Base-by-base conservation (phyloP, 345 rosid genomes). In the Eucalyptus virginea region DNA sequence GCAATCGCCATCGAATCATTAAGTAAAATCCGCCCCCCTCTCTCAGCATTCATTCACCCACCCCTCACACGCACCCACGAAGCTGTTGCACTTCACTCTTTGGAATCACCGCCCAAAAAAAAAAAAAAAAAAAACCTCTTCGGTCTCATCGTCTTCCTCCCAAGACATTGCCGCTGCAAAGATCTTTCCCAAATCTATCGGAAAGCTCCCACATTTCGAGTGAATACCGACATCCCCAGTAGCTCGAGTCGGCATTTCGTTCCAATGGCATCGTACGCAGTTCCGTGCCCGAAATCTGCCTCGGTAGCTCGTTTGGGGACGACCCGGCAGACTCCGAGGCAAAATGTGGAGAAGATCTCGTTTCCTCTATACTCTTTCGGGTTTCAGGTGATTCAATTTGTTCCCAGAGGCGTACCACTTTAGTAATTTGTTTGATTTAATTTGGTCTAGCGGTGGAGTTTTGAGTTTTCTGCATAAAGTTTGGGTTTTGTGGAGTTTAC, bases 261-360 rank as follows among this genome's bases (percentile, higher is more conserved):
- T 24, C 72, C 19, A 87, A 97, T 97, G 99, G 95, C 96, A 32
- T 93, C 97, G 50, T 89, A 91, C 81, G 91, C 96, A 2, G 92
- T 94, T 86, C 96, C 99, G 40, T 94, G 93, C 90, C 94, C 97
- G 83, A 97, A 96, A 90, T 92, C 95, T 88, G 92, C 93, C 89
- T 88, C 92, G n/a, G 86, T 88, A 50, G 91, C 91, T 92, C 88
- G 92, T 28, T 88, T 91, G 81, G 93, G 96, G 90, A 93, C 96
- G 91, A n/a, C 89, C 86, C 90, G 90, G 54, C 90, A 88, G 80
- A 81, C 45, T 88, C 87, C 91, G 40, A 83, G 56, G 17, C 88
- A 87, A 54, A 87, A 77, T 77, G 85, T 62, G 87, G 91, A 77
- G 77, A 91, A 62, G 72, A 30, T 91, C 90, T 93, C 91, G 23